Evolutionary conservation across 805 yeast genomes (phyloP).

Genomic region (Cyberlindnera bimundalis): DNA sequence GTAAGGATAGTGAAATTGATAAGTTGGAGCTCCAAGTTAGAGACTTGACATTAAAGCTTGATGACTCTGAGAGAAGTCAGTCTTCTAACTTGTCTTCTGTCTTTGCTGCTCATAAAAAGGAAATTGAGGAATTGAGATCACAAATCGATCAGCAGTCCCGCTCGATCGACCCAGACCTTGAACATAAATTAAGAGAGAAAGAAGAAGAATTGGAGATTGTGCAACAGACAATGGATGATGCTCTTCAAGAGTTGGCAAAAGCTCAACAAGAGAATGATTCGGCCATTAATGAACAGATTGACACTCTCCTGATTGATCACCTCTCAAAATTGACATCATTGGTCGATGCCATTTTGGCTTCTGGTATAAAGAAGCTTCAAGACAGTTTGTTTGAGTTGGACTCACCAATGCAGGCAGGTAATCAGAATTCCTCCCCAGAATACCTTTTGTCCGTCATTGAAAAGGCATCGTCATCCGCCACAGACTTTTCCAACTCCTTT

Average conservation of each 20-base stretch:
- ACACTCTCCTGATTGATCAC: slow-evolving; percentile 45
- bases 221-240: slow-evolving; percentile 75
- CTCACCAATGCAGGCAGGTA: slow-evolving; percentile 81
- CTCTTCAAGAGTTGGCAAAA: slow-evolving; percentile 55
- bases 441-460: slow-evolving; percentile 67
- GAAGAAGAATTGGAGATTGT: slow-evolving; percentile 77
- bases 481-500: slow-evolving; percentile 77
- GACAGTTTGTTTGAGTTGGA: slow-evolving; percentile 66
- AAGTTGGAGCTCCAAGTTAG: slow-evolving; percentile 61
- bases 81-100: slow-evolving; percentile 59
- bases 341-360: slow-evolving; percentile 64
- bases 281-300: slow-evolving; percentile 58
- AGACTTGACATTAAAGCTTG: slow-evolving; percentile 54
- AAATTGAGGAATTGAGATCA: slow-evolving; percentile 48
- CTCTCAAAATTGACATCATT: slow-evolving; percentile 50
- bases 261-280: slow-evolving; percentile 45
- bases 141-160: slow-evolving; percentile 28
- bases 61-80: slow-evolving; percentile 57
- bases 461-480: slow-evolving; percentile 63
- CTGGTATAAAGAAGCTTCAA: slow-evolving; percentile 71
- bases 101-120: slow-evolving; percentile 60
- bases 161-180: slow-evolving; percentile 32
- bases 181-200: slow-evolving; percentile 53
- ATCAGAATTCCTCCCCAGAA: slow-evolving; percentile 69
- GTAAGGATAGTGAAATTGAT: slow-evolving; percentile 63